Conservation (phyloP, 345 rosid genomes). For the Dimocarpus longan region DNA sequence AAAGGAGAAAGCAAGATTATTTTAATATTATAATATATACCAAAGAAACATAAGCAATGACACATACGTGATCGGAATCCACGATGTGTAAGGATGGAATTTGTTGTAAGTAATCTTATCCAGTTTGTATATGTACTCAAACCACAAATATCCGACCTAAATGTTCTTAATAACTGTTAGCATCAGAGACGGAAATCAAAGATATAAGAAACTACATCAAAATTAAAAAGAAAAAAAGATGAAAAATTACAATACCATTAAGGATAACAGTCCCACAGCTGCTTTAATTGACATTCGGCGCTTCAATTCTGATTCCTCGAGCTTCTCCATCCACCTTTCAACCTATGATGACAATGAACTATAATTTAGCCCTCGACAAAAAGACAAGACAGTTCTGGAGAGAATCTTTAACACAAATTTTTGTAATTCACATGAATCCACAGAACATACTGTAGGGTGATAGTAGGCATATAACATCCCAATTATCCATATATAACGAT, state of each 20-base stretch:
- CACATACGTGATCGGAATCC: slow-evolving; percentile 98
- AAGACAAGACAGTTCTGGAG: neutral
- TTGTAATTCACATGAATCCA: slow-evolving; percentile 15
- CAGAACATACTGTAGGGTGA: slow-evolving; percentile 89
- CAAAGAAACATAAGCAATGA: slow-evolving; percentile 16
- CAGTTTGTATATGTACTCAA: slow-evolving; percentile 84
- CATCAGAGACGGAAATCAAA: slow-evolving; percentile 2
- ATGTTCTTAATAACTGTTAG: slow-evolving; percentile 29
- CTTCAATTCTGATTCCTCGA: slow-evolving; percentile 86
- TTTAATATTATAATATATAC: slow-evolving; percentile 2
- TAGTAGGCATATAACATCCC: slow-evolving; percentile 99
- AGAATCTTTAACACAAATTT: slow-evolving; percentile 11
- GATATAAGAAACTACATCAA: slow-evolving; percentile 10
- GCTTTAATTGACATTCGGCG: slow-evolving; percentile 66
- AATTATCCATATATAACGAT: slow-evolving; percentile 97
- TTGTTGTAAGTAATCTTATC: slow-evolving; percentile 93
- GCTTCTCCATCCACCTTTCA: slow-evolving; percentile 97
- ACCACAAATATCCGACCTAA: slow-evolving; percentile 87
- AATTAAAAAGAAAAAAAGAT: slow-evolving; percentile 2
- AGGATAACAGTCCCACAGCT: slow-evolving; percentile 49
- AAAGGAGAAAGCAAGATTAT: slow-evolving; percentile 9
- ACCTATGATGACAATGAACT: slow-evolving; percentile 49
- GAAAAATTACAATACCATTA: slow-evolving; percentile 49
- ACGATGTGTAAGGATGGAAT: slow-evolving; percentile 96
- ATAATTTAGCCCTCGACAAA: slow-evolving; percentile 15